phyloP scores from a whole-genome alignment of 306 rosid genomes.

The Begonia fuchsioides region DNA sequence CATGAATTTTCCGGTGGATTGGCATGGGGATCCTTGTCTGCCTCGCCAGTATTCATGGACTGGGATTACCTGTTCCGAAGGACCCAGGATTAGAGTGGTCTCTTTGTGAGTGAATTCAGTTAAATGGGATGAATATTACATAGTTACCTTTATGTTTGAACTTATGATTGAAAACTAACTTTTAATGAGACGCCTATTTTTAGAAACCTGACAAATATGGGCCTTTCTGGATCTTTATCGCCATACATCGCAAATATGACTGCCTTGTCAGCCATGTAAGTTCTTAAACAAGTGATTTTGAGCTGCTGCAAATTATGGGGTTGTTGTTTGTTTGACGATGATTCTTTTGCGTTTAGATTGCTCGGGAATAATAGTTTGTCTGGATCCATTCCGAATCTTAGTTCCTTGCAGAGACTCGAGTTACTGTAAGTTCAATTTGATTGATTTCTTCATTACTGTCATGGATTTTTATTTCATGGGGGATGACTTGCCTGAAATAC shows the following conservation, averaged over 20 bases:
- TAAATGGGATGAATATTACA: background rate
- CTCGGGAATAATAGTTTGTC: slow-evolving; percentile 69
- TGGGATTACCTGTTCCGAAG: slow-evolving; percentile 69
- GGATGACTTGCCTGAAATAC: too few species aligned
- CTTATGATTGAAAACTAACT: slow-evolving; percentile 17
- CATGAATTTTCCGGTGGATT: slow-evolving; percentile 52
- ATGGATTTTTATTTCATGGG: background rate
- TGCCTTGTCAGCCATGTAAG: slow-evolving; percentile 62
- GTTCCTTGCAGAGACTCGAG: slow-evolving; percentile 44
- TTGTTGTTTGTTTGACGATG: slow-evolving; percentile 11
- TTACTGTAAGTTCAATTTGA: slow-evolving; percentile 51
- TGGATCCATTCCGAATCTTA: slow-evolving; percentile 70
- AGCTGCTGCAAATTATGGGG: slow-evolving; percentile 2
- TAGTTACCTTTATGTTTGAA: slow-evolving; percentile 8
- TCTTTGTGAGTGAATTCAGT: slow-evolving; percentile 48
- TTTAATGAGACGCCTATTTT: slow-evolving; percentile 12
- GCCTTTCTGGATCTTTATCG: slow-evolving; percentile 66
- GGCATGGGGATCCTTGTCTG: slow-evolving; percentile 91
- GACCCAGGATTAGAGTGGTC: slow-evolving; percentile 49
- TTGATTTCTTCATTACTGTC: slow-evolving; percentile 3
- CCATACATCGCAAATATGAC: slow-evolving; percentile 72
- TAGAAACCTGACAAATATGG: slow-evolving; percentile 83
- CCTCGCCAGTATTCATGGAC: slow-evolving; percentile 74
- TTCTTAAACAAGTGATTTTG: slow-evolving; percentile 2
- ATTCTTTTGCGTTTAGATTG: slow-evolving; percentile 39